Base-by-base conservation (phyloP, 139 green algal genomes). In the Closterium sp. region DNA sequence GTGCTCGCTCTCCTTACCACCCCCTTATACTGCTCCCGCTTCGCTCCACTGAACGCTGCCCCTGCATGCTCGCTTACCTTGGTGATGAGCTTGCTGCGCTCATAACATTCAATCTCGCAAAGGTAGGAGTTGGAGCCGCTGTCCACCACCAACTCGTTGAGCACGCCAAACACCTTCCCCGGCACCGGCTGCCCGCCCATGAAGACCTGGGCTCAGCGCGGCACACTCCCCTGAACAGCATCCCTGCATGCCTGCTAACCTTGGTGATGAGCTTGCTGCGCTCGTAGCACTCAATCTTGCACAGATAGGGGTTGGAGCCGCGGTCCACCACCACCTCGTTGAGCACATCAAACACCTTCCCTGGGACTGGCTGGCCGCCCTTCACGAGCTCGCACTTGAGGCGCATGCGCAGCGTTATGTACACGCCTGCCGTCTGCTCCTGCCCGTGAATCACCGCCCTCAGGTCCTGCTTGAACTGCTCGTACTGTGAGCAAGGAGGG, bases 351-450 rank as follows among this genome's bases (percentile, higher is more conserved):
- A 95, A 95, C 21, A 91, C 91, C 93, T 95, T 95, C 19, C 94
- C 94, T 4, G 94, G 94, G 4, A 96, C 34, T 9, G 91, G 91
- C 86, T 73, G 79, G 13, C 93, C 94, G 6, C 89, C 50, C 38
- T 96, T 94, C 30, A 97, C 93, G 11, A 99, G 92, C 88, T 97
- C 92, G 94, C 98, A 99, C 38, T 94, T 34, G 86, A 99, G 95
- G 50, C 98, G 96, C 98, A 99, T 99, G 70, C 98, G 96, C 88
- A 99, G 95, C 31, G 98, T 99, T 89, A 99, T 97, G 95, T 98
- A 97, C 31, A 99, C 97, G 31, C 98, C 98, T 19, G 85, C n/a
- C n/a, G 85, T 87, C 85, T 30, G 28, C 85, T 31, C 85, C 24
- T 94, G 73, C 24, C 98, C 97, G 88, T 97, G 95, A 86, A 99